phyloP scores from a whole-genome alignment of 1,139 yeast species.

The Keqinozyma sinolaborantium region DNA sequence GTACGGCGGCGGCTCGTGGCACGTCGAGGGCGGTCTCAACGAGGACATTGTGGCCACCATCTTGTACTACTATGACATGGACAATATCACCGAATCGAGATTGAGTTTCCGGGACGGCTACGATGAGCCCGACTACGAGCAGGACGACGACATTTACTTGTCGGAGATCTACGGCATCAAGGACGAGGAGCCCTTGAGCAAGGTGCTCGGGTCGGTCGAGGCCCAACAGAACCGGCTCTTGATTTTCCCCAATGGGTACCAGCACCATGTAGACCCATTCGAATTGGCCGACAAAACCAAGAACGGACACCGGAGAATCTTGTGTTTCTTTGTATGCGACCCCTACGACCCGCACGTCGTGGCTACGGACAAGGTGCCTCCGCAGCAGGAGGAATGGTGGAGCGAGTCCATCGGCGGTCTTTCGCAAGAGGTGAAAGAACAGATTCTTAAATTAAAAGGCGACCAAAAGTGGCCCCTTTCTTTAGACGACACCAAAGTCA shows the following conservation, averaged over 20 bases:
- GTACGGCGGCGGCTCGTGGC: slow-evolving; percentile 45
- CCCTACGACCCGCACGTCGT: slow-evolving; percentile 29
- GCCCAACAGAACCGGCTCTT: slow-evolving; percentile 25
- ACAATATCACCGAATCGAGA: slow-evolving; percentile 34
- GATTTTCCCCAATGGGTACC: slow-evolving; percentile 38
- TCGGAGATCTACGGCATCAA: slow-evolving; percentile 22
- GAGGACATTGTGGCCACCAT: slow-evolving; percentile 44
- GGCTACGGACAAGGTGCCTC: slow-evolving; percentile 34
- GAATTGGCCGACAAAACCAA: slow-evolving; percentile 30
- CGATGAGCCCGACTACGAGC: slow-evolving; percentile 36
- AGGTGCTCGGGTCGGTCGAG: slow-evolving; percentile 22
- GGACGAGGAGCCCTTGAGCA: slow-evolving; percentile 24
- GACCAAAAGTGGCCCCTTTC: slow-evolving; percentile 16
- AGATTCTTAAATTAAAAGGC: slow-evolving; percentile 7
- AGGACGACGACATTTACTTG: slow-evolving; percentile 25
- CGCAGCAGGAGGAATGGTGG: slow-evolving; percentile 41
- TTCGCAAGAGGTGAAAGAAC: slow-evolving; percentile 8
- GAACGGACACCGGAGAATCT: slow-evolving; percentile 37
- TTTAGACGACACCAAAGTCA: slow-evolving; percentile 20
- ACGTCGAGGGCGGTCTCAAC: slow-evolving; percentile 40
- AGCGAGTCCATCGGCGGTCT: slow-evolving; percentile 12
- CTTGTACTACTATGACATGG: slow-evolving; percentile 40
- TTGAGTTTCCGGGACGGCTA: slow-evolving; percentile 28
- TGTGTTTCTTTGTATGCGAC: slow-evolving; percentile 39
- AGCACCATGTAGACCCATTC: slow-evolving; percentile 40